Base-by-base conservation (phyloP, 305 asterid species). In the Solanum hybrid region DNA sequence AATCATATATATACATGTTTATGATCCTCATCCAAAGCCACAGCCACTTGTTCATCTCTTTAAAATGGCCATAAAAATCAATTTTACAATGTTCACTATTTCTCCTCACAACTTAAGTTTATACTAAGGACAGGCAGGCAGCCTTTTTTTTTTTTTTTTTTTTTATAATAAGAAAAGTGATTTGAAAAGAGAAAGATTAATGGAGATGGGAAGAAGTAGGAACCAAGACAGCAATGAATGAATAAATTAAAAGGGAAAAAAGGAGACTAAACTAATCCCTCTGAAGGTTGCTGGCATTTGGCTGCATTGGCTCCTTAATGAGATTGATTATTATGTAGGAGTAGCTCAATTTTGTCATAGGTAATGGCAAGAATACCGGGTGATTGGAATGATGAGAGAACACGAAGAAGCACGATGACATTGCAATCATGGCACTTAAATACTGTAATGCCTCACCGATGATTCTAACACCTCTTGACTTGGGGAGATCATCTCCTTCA, bases 401-500 rank as follows among this genome's bases (percentile, higher is more conserved):
- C 79, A 87, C 20, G 51, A 82, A 89, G 89, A 89, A 79, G 89
- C 88, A 26, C 26, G 14, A 85, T 26, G 36, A 80, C 71, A 51
- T 84, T 66, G 69, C 17, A 79, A 60, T 86, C 90, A 38, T 60
- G 75, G 75, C 51, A 88, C 88, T 77, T 92, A 95, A 87, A 75
- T 89, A 88, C 94, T 95, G 94, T 95, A 96, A 93, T 94, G 98
- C 94, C 94, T 96, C 92, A 97, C 96, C 12, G 97, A 95, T 22
- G 98, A 91, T 93, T 97, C 99, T 87, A 97, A 89, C 76, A 93
- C 94, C 91, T 97, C 98, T 7, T 90, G 94, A 90, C 92, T 94
- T 11, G 99, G 98, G 95, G 95, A 93, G 79, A 97, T 86, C 94
- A 96, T 93, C 91, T 97, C 99, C 93, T 95, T 96, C 92, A 97